Conservation (phyloP, 805 yeast species). For the Candida boleticola region DNA sequence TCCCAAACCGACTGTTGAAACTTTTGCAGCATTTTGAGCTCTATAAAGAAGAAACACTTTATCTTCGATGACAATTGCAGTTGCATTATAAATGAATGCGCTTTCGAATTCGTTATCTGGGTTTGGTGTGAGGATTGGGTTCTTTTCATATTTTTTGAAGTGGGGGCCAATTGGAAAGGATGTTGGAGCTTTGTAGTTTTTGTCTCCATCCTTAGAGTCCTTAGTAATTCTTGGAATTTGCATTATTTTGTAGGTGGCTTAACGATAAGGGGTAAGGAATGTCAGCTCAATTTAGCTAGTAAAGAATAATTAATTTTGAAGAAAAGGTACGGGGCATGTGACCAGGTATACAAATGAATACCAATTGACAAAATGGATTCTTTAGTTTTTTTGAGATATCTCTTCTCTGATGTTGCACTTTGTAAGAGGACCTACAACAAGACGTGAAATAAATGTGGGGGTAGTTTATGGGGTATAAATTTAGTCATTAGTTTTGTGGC, state of each 20-base stretch:
- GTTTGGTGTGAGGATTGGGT: conserved; percentile 39
- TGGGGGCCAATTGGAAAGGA: conserved; percentile 41
- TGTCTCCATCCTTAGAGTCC: conserved; percentile 29
- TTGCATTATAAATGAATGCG: conserved; percentile 40
- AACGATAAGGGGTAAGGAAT: background rate
- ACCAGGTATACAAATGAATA: too few species aligned
- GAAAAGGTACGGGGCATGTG: too few species aligned
- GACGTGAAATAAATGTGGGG: too few species aligned
- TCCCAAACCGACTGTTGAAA: conserved; percentile 38
- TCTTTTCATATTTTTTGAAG: conserved; percentile 31
- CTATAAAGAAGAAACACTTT: conserved; percentile 36
- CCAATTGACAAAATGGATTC: too few species aligned
- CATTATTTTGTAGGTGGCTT: conserved; percentile 12
- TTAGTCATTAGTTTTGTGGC: too few species aligned
- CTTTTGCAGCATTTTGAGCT: conserved; percentile 34
- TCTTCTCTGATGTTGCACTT: too few species aligned
- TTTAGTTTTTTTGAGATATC: too few species aligned
- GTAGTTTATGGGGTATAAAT: too few species aligned
- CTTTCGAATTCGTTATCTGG: conserved; percentile 37
- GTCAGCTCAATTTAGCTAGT: too few species aligned
- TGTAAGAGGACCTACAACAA: too few species aligned
- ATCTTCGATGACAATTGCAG: conserved; percentile 40
- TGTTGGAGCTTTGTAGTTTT: conserved; percentile 29
- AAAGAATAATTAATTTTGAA: too few species aligned
- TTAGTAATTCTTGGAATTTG: conserved; percentile 25